Evolutionary conservation across 768 basidiomycete genomes (phyloP).

Genomic region (Filobasidium wieringae): DNA sequence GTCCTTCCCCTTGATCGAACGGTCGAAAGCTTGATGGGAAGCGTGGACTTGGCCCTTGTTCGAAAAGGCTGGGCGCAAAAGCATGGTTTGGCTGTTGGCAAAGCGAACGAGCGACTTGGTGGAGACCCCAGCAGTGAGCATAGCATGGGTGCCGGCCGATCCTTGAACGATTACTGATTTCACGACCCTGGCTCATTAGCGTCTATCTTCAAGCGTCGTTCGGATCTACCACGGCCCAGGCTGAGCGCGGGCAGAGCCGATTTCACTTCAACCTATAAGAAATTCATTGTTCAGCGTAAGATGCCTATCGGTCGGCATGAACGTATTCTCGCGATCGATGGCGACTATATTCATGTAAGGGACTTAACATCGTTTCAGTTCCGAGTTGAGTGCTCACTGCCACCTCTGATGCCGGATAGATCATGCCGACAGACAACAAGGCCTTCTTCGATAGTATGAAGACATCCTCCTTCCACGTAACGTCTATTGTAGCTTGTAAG

Average conservation of each 20-base stretch:
- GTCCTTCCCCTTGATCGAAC: constrained; percentile 88
- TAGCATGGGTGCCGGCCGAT: not conserved
- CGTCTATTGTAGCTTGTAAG: constrained; percentile 69
- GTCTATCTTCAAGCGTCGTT: constrained; percentile 82
- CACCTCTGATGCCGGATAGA: constrained; percentile 46
- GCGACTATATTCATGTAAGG: constrained; percentile 74
- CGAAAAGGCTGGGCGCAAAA: constrained; percentile 63
- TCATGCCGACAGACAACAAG: constrained; percentile 73
- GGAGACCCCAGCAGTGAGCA: constrained; percentile 79
- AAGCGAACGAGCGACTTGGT: constrained; percentile 48
- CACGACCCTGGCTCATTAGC: constrained; percentile 40
- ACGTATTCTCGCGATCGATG: constrained; percentile 83
- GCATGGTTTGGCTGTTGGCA: constrained; percentile 46
- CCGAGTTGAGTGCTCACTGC: constrained; percentile 11
- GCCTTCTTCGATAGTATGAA: constrained; percentile 78
- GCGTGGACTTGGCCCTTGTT: constrained; percentile 67
- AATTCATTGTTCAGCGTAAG: constrained; percentile 85
- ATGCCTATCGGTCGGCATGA: constrained; percentile 87
- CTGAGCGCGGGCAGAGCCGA: constrained; percentile 54
- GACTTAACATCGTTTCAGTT: not conserved
- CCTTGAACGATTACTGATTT: not conserved
- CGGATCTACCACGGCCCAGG: constrained; percentile 53
- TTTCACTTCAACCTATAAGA: constrained; percentile 78
- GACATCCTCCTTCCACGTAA: constrained; percentile 85
- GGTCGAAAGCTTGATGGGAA: constrained; percentile 86